Evolutionary conservation across 495 filamentous ascomycete species (phyloP).

Genomic region (Geopyxis carbonaria): DNA sequence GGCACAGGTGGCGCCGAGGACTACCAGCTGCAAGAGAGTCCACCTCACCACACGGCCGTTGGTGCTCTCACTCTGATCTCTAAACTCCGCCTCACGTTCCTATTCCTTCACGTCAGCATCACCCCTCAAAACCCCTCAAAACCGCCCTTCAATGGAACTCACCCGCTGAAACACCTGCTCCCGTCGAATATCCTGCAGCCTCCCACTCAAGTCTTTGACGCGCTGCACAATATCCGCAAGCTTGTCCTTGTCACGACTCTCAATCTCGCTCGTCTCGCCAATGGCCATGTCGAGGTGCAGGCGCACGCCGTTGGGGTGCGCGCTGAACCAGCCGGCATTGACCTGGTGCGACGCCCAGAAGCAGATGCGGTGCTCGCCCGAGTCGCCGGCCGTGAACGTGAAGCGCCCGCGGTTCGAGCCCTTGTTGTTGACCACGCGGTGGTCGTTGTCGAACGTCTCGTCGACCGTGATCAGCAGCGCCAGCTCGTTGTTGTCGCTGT

Average conservation of each 20-base stretch:
- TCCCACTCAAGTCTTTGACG: conserved; percentile 74
- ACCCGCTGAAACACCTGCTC: conserved; percentile 96
- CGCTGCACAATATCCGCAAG: conserved; percentile 78
- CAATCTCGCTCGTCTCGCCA: conserved; percentile 87
- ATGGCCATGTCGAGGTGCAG: conserved; percentile 83
- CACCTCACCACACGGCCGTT: conserved; percentile 87
- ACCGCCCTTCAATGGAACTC: conserved; percentile 30
- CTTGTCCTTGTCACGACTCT: conserved; percentile 86
- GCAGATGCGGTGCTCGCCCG: conserved; percentile 87
- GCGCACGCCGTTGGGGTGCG: conserved; percentile 55
- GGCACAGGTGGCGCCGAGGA: conserved; percentile 82
- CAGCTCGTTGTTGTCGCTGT: conserved; percentile 50
- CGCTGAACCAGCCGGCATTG: conserved; percentile 51
- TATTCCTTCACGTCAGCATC: conserved; percentile 25
- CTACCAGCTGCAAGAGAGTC: conserved; percentile 74
- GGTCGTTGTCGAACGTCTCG: conserved; percentile 95
- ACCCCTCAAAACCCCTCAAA: conserved; percentile 1
- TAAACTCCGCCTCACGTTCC: conserved; percentile 96
- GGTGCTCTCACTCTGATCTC: conserved; percentile 87
- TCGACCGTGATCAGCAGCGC: conserved; percentile 82
- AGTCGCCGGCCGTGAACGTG: conserved; percentile 88
- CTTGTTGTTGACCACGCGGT: conserved; percentile 78
- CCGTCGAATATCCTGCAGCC: conserved; percentile 73
- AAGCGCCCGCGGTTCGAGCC: conserved; percentile 64
- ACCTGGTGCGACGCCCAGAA: conserved; percentile 60